Evolutionary conservation across 257 asterid species (phyloP).

Genomic region (Coffea canephora): DNA sequence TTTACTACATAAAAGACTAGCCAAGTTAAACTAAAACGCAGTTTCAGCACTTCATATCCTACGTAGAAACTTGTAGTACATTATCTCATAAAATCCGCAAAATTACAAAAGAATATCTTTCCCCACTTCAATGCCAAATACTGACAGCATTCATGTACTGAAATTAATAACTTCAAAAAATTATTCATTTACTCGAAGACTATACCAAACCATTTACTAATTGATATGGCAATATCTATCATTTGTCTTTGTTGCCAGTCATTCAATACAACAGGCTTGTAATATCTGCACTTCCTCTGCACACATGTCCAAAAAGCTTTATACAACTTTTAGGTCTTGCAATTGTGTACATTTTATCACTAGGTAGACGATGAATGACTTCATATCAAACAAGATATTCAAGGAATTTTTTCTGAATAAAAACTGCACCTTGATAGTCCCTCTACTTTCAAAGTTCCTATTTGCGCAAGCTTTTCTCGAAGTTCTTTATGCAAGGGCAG

Average conservation of each 20-base stretch:
- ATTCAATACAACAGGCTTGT: background rate
- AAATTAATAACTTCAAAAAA: background rate
- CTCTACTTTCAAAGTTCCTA: background rate
- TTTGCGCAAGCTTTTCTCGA: background rate
- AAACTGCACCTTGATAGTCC: background rate
- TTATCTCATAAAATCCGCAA: too few species aligned
- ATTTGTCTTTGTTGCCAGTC: background rate
- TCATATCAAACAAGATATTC: background rate
- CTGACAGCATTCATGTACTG: too few species aligned
- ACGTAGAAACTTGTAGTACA: too few species aligned
- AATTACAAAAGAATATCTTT: background rate
- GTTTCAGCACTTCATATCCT: too few species aligned
- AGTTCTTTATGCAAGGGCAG: background rate
- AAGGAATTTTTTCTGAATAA: background rate
- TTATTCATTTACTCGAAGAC: too few species aligned
- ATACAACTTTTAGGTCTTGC: background rate
- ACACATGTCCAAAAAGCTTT: background rate
- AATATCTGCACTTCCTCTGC: background rate
- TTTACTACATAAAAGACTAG: too few species aligned
- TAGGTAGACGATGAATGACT: background rate
- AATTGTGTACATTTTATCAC: background rate
- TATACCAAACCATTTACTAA: background rate
- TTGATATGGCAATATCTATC: background rate
- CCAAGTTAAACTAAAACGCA: too few species aligned
- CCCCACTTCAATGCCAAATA: background rate